phyloP scores from a whole-genome alignment of 345 rosid genomes.

The Gossypium bickii region DNA sequence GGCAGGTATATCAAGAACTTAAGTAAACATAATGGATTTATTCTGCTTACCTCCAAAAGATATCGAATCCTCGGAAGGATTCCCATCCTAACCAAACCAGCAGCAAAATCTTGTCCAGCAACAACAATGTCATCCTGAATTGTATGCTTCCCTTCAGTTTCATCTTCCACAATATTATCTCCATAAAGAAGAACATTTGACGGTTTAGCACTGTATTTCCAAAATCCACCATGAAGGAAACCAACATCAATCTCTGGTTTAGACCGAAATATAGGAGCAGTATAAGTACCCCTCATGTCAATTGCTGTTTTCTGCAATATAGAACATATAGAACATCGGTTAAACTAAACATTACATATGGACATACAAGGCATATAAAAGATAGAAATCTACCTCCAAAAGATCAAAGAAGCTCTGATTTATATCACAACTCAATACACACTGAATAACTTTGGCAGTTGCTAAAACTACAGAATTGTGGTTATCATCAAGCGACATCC shows the following conservation, averaged over 20 bases:
- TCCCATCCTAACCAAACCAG: constrained; percentile 91
- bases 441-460: constrained; percentile 61
- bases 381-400: constrained; percentile 56
- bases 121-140: constrained; percentile 79
- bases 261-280: constrained; percentile 81
- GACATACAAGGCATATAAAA: neutral
- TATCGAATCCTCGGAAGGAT: constrained; percentile 64
- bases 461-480: constrained; percentile 73
- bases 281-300: constrained; percentile 41
- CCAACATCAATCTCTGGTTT: constrained; percentile 71
- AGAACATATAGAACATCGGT: constrained; percentile 12
- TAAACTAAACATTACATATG: constrained; percentile 9
- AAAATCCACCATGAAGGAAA: constrained; percentile 76
- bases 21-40: neutral
- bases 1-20: neutral
- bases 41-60: constrained; percentile 63
- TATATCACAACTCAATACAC: constrained; percentile 59
- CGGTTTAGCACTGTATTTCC: constrained; percentile 94
- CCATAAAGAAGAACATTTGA: constrained; percentile 54
- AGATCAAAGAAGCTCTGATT: constrained; percentile 58
- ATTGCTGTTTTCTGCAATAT: constrained; percentile 49
- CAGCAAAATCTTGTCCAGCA: constrained; percentile 89
- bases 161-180: constrained; percentile 47
- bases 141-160: constrained; percentile 53
- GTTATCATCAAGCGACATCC: constrained; percentile 91